Conservation (phyloP, 2,329 filamentous ascomycete species). For the Fusarium miscanthi region DNA sequence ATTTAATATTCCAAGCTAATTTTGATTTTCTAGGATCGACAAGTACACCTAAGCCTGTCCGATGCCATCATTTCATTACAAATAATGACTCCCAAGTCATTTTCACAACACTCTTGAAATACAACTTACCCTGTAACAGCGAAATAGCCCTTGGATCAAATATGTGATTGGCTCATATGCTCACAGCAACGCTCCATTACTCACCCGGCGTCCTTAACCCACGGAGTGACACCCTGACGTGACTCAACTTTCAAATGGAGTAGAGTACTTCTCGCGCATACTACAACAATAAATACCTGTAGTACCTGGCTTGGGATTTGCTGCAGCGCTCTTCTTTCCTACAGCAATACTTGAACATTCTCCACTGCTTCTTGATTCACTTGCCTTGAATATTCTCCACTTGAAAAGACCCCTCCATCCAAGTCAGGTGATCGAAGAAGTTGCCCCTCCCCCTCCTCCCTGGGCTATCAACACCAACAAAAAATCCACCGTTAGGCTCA, state of each 20-base stretch:
- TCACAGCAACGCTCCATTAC: neutral
- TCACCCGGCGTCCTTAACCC: neutral
- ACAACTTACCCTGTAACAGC: neutral
- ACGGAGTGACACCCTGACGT: neutral
- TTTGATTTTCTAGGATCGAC: neutral
- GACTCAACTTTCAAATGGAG: neutral
- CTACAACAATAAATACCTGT: neutral
- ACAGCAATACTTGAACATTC: neutral
- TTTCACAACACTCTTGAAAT: neutral
- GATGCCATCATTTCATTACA: neutral
- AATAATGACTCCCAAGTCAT: neutral
- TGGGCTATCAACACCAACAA: conserved; percentile 38
- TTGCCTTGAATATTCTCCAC: neutral
- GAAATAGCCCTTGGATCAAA: neutral
- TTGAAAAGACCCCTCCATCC: conserved; percentile 24
- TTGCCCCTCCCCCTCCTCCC: conserved; percentile 46
- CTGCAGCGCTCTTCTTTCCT: neutral
- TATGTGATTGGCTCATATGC: neutral
- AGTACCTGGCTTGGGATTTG: neutral
- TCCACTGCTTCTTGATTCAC: neutral
- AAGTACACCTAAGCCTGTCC: neutral
- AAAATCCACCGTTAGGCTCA: conserved; percentile 39
- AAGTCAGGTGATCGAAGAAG: conserved; percentile 40
- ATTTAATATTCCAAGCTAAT: neutral
- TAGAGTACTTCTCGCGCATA: no score